These are phyloP conservation scores for Penicillium chermesinum DNA, from an alignment of 495 filamentous ascomycete genomes.

Conservation along the genomic window DNA sequence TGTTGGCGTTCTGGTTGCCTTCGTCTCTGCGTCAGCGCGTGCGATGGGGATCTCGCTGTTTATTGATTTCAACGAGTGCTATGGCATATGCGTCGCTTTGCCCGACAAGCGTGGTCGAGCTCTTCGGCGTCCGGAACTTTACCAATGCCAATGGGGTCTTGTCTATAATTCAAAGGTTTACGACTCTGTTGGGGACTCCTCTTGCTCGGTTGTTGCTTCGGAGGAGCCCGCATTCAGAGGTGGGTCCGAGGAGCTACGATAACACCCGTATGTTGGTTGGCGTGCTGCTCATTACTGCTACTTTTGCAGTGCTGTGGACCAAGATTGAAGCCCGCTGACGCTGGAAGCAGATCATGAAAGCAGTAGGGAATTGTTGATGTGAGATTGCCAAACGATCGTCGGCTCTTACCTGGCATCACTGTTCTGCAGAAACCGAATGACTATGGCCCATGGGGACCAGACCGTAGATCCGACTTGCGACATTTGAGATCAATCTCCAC, in stretches of 20 bases:
- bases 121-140: slow-evolving; percentile 40
- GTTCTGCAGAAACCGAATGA: too few species aligned
- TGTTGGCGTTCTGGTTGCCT: slow-evolving; percentile 38
- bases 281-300: slow-evolving; percentile 23
- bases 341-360: slow-evolving; percentile 9
- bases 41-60: slow-evolving; percentile 14
- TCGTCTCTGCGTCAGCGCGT: slow-evolving; percentile 19
- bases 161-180: slow-evolving; percentile 41
- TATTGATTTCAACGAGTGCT: slow-evolving; percentile 35
- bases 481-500: too few species aligned
- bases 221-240: slow-evolving; percentile 6
- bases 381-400: too few species aligned
- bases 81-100: slow-evolving; percentile 40
- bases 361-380: slow-evolving; percentile 19
- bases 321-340: slow-evolving; percentile 24
- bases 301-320: slow-evolving; percentile 28
- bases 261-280: slow-evolving; percentile 29
- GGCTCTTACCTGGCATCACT: too few species aligned
- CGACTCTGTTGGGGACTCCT: slow-evolving; percentile 37
- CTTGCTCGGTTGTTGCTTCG: slow-evolving; percentile 37
- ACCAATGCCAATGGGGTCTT: slow-evolving; percentile 38
- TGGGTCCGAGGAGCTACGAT: slow-evolving; percentile 20
- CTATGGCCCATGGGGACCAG: too few species aligned
- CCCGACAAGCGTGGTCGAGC: slow-evolving; percentile 35
- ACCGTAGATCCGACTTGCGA: too few species aligned